Conservation (phyloP, 345 rosid genomes). For the Dovyalis caffra region DNA sequence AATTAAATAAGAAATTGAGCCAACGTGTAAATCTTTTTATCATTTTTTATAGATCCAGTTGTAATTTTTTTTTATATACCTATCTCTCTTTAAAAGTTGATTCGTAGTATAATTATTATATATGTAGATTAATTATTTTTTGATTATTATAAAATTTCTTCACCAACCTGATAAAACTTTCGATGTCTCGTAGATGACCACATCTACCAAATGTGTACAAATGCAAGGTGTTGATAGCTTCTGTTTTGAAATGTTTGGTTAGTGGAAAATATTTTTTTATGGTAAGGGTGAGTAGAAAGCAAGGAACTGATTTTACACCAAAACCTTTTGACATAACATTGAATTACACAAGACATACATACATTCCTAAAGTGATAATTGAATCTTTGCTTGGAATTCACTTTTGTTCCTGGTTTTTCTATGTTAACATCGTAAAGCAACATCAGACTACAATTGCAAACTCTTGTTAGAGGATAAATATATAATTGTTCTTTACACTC, state of each 20-base stretch:
- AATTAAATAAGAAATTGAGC: too few relatives aligned
- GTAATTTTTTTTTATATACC: too few relatives aligned
- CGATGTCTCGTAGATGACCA: too few relatives aligned
- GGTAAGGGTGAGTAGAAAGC: background rate
- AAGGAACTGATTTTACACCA: background rate
- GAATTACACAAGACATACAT: background rate
- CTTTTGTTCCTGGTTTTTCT: background rate
- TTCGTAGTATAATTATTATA: too few relatives aligned
- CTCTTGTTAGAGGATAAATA: background rate
- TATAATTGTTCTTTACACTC: background rate
- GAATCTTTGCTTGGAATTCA: conserved; percentile 18
- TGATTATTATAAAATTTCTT: too few relatives aligned
- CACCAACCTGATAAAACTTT: too few relatives aligned
- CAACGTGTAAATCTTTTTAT: too few relatives aligned
- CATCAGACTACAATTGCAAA: background rate
- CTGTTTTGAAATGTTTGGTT: background rate
- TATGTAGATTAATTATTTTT: too few relatives aligned
- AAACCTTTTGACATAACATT: background rate
- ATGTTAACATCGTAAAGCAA: background rate
- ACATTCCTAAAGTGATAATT: conserved; percentile 2
- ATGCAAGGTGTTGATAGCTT: background rate
- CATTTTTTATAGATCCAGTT: too few relatives aligned
- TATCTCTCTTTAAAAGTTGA: too few relatives aligned
- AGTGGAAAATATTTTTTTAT: background rate
- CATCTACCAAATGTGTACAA: background rate